These are phyloP conservation scores for Fulvia fulva DNA, from an alignment of 2,329 filamentous ascomycete species.

Conservation along the genomic window DNA sequence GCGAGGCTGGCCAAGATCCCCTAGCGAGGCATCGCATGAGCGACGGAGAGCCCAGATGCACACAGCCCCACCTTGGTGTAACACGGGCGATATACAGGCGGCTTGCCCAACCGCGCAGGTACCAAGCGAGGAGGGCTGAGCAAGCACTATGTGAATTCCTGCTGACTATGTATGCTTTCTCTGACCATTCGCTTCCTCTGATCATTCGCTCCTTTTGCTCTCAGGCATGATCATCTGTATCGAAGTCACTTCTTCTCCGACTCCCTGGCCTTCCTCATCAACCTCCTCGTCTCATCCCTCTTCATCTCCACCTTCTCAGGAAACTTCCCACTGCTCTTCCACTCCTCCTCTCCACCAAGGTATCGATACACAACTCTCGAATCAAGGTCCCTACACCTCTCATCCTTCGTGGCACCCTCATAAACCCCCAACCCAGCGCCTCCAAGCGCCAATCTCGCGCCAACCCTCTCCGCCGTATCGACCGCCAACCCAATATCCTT, in stretches of 20 bases:
- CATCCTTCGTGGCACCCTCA: constrained; percentile 49
- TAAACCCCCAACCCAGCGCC: constrained; percentile 50
- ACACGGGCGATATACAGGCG: too few species aligned
- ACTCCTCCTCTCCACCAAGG: constrained; percentile 52
- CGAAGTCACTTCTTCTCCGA: constrained; percentile 7
- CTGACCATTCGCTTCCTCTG: too few species aligned
- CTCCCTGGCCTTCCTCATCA: constrained; percentile 24
- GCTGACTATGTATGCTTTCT: too few species aligned
- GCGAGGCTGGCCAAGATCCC: too few species aligned
- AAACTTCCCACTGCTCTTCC: constrained; percentile 33
- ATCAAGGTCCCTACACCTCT: constrained; percentile 51
- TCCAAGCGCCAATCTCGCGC: constrained; percentile 49
- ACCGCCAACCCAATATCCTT: constrained; percentile 57
- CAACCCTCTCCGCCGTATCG: constrained; percentile 52
- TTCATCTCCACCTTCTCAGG: constrained; percentile 27
- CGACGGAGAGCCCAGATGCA: too few species aligned
- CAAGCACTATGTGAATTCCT: too few species aligned
- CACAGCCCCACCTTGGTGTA: too few species aligned
- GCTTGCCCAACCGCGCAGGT: too few species aligned
- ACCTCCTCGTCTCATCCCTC: constrained; percentile 27
- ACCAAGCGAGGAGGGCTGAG: too few species aligned
- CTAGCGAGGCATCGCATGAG: too few species aligned
- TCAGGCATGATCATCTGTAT: too few species aligned
- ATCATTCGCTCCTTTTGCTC: too few species aligned
- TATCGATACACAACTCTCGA: constrained; percentile 57